Conservation (phyloP, 768 basidiomycete genomes). For the Xerocomellus chrysenteron region DNA sequence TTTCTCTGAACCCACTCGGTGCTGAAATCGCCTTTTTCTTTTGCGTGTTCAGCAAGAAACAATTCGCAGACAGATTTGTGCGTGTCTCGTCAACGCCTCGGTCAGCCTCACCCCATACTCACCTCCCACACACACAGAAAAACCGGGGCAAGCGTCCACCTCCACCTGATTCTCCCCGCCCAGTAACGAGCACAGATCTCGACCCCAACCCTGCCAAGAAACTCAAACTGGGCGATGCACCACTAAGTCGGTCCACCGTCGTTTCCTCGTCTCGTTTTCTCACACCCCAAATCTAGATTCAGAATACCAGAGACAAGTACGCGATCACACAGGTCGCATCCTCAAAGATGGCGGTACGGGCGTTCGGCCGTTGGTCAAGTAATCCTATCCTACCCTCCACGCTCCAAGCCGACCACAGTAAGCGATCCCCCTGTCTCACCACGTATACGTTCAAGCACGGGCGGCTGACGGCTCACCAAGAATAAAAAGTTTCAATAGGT, state of each 20-base stretch:
- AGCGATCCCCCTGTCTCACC: slow-evolving; percentile 8
- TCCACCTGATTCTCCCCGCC: slow-evolving; percentile 38
- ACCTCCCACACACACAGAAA: slow-evolving; percentile 40
- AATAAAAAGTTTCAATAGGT: not conserved
- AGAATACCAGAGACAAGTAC: slow-evolving; percentile 44
- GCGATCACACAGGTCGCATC: slow-evolving; percentile 33
- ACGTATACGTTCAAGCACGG: not conserved
- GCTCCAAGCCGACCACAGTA: slow-evolving; percentile 6
- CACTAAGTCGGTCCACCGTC: slow-evolving; percentile 32
- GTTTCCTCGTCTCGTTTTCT: not conserved
- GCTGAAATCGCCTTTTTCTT: not conserved
- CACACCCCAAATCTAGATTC: not conserved
- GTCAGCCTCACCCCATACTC: not conserved
- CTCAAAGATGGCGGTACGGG: slow-evolving; percentile 43
- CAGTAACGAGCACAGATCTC: slow-evolving; percentile 36
- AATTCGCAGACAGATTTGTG: slow-evolving; percentile 63
- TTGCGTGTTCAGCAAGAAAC: slow-evolving; percentile 45
- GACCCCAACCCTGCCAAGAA: slow-evolving; percentile 38
- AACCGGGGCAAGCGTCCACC: slow-evolving; percentile 54
- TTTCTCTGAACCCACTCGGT: not conserved
- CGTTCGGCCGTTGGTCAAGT: slow-evolving; percentile 46
- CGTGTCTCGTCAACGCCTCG: slow-evolving; percentile 23
- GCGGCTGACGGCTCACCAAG: slow-evolving; percentile 10
- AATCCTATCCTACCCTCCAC: not conserved
- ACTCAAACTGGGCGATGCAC: slow-evolving; percentile 29